Conservation (phyloP, 495 filamentous ascomycete species). For the Bryoglossum gracile region DNA sequence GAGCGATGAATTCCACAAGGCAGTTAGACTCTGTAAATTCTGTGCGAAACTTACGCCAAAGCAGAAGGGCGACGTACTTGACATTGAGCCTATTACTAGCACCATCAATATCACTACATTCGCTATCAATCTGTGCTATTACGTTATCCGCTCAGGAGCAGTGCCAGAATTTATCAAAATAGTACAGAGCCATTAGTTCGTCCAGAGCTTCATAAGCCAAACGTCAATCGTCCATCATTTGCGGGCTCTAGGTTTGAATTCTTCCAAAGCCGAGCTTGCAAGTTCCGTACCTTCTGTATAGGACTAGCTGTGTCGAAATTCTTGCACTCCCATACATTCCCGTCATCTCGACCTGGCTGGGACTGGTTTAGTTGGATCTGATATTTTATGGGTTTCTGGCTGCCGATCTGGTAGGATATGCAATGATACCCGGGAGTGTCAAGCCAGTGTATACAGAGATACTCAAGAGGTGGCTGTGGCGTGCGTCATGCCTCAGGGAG, state of each 20-base stretch:
- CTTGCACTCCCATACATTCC: no score
- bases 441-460: not conserved
- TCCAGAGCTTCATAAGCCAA: conserved; percentile 1
- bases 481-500: not conserved
- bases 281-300: not conserved
- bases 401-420: not conserved
- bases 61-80: conserved; percentile 10
- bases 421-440: not conserved
- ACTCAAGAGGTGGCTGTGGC: conserved; percentile 3
- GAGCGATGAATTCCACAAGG: conserved; percentile 3
- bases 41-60: conserved; percentile 12
- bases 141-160: not conserved
- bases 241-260: no score
- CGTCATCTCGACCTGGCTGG: no score
- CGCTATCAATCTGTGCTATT: conserved; percentile 6
- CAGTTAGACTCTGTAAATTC: conserved; percentile 7
- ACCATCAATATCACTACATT: conserved; percentile 6
- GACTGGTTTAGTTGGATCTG: no score
- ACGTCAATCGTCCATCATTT: conserved; percentile 10
- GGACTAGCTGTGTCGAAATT: no score
- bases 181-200: conserved; percentile 9
- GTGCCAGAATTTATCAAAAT: not conserved
- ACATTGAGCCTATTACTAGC: not conserved
- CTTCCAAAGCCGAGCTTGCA: no score
- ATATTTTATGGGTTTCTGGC: not conserved